Percentiles rank a stretch among this genome's conserved stretches.
Evolutionary conservation across 768 basidiomycete species (phyloP).

Genomic region (Russula sp.): DNA sequence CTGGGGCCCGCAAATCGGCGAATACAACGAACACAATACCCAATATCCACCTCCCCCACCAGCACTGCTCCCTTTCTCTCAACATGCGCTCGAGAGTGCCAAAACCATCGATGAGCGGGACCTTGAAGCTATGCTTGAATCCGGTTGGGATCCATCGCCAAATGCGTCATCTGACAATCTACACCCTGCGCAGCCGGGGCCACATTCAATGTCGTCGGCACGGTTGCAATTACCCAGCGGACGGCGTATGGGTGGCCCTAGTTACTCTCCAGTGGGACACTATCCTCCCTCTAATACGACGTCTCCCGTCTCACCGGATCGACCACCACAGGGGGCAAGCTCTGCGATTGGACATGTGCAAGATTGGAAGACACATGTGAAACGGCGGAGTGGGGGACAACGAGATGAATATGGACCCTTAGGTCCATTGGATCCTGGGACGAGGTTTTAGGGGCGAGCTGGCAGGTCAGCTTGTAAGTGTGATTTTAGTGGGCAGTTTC

Average conservation of each 20-base stretch:
- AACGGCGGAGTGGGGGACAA: conserved; percentile 42
- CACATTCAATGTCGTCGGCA: conserved; percentile 44
- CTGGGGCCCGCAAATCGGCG: conserved; percentile 94
- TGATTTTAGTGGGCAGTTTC: conserved; percentile 13
- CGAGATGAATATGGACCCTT: conserved; percentile 48
- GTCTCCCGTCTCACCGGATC: conserved; percentile 38
- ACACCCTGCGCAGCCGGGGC: conserved; percentile 33
- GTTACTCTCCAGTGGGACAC: conserved; percentile 23
- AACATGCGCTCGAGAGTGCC: conserved; percentile 39
- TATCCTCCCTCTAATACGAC: conserved; percentile 28
- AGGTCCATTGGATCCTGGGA: conserved; percentile 43
- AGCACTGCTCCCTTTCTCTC: conserved; percentile 51
- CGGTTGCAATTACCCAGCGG: conserved; percentile 66
- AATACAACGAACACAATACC: conserved; percentile 81
- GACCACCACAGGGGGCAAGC: conserved; percentile 37
- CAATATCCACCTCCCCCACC: conserved; percentile 84
- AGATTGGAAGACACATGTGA: conserved; percentile 42
- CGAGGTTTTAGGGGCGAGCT: conserved; percentile 31
- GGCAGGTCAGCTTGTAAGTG: conserved; percentile 24
- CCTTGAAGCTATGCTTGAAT: conserved; percentile 89
- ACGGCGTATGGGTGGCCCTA: conserved; percentile 14
- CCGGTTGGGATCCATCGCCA: conserved; percentile 75
- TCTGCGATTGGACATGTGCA: conserved; percentile 36
- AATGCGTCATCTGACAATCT: conserved; percentile 38
- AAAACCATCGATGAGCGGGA: conserved; percentile 65